Conservation (phyloP, 495 filamentous ascomycete genomes). For the Hyaloscypha hepaticicola region DNA sequence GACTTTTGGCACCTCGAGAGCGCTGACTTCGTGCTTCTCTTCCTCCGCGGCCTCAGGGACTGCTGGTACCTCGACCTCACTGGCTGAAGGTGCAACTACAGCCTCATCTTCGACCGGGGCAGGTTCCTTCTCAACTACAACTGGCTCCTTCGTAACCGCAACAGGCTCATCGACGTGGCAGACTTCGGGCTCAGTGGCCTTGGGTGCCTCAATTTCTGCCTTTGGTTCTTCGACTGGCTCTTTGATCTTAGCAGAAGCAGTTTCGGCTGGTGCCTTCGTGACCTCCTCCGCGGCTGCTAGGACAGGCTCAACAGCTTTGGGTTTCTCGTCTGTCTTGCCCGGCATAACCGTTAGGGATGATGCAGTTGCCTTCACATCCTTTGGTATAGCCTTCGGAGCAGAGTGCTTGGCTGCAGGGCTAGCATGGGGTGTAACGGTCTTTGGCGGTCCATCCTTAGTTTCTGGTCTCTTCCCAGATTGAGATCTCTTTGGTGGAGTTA, state of each 20-base stretch:
- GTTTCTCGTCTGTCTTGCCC: slow-evolving; percentile 11
- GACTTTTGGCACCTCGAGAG: not conserved
- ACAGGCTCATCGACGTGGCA: not conserved
- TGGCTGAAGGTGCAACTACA: not conserved
- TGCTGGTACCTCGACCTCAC: not conserved
- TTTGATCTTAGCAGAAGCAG: slow-evolving; percentile 9
- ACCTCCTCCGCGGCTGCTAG: slow-evolving; percentile 9
- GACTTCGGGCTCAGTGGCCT: slow-evolving; percentile 1
- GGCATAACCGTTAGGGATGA: slow-evolving; percentile 13
- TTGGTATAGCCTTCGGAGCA: slow-evolving; percentile 28
- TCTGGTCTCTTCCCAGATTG: slow-evolving; percentile 26
- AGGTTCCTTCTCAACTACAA: not conserved
- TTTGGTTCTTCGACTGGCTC: slow-evolving; percentile 13
- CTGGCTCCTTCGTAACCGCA: not conserved
- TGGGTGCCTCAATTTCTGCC: slow-evolving; percentile 9
- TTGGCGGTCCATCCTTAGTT: slow-evolving; percentile 25
- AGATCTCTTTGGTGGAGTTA: slow-evolving; percentile 27
- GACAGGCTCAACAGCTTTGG: slow-evolving; percentile 14
- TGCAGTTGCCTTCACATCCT: slow-evolving; percentile 24
- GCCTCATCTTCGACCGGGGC: slow-evolving; percentile 10
- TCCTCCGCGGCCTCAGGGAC: slow-evolving; percentile 1
- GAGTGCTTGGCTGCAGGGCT: slow-evolving; percentile 24
- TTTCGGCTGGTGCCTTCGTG: slow-evolving; percentile 16
- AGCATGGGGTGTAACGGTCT: slow-evolving; percentile 9
- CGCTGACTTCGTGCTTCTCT: not conserved